phyloP scores from a whole-genome alignment of 768 basidiomycete species.

The Tubosaeta sp. region DNA sequence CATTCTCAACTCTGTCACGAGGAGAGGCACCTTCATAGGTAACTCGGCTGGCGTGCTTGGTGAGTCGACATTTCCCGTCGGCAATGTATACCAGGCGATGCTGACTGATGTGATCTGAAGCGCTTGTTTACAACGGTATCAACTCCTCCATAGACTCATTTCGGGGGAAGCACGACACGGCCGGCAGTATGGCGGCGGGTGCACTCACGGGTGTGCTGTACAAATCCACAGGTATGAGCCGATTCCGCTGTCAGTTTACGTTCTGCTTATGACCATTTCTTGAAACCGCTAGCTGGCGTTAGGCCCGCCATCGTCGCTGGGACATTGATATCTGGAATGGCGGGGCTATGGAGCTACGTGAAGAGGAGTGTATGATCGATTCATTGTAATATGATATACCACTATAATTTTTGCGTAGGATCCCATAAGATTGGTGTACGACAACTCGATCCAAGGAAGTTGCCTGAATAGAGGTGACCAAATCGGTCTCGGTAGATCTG shows the following conservation, averaged over 20 bases:
- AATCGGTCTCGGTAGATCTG: conserved; percentile 35
- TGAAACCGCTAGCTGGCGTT: conserved; percentile 72
- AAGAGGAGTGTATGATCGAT: conserved; percentile 79
- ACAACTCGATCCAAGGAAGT: conserved; percentile 27
- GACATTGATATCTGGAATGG: conserved; percentile 81
- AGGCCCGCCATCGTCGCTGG: conserved; percentile 87
- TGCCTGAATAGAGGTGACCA: conserved; percentile 30
- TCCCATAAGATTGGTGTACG: conserved; percentile 20
- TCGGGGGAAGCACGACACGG: conserved; percentile 87
- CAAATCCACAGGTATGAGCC: conserved; percentile 84
- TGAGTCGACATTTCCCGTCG: conserved; percentile 46
- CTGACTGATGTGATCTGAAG: conserved; percentile 47
- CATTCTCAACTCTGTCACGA: conserved; percentile 91
- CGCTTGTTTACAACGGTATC: conserved; percentile 92
- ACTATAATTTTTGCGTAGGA: conserved; percentile 44
- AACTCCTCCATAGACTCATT: conserved; percentile 89
- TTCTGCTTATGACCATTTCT: conserved; percentile 35
- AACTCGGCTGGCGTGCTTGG: conserved; percentile 98
- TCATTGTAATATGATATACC: conserved; percentile 37
- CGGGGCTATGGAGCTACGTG: conserved; percentile 92
- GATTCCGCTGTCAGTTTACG: conserved; percentile 30
- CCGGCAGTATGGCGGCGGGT: conserved; percentile 90
- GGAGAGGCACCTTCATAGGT: conserved; percentile 95
- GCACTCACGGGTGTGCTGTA: conserved; percentile 86
- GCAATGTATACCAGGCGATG: conserved; percentile 25